phyloP scores from a whole-genome alignment of 768 basidiomycete genomes.

The Sutorius australiensis region DNA sequence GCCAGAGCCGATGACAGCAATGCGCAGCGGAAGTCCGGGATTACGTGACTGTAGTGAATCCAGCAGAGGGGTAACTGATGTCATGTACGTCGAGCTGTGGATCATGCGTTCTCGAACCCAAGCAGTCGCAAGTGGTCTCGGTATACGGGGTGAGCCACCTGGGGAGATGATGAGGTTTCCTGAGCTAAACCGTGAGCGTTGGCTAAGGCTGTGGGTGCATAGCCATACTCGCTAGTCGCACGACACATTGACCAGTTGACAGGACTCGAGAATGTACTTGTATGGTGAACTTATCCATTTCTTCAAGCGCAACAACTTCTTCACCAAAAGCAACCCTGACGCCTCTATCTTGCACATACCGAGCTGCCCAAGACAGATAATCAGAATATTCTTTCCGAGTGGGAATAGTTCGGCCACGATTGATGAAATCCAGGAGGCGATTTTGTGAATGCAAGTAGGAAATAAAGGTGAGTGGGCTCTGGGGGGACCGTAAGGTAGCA shows the following conservation, averaged over 20 bases:
- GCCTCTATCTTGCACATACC: constrained; percentile 41
- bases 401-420: constrained; percentile 48
- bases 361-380: constrained; percentile 51
- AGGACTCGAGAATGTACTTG: constrained; percentile 37
- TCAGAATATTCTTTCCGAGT: constrained; percentile 52
- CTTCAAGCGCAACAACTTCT: constrained; percentile 41
- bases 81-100: constrained; percentile 44
- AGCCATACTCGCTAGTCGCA: constrained; percentile 39
- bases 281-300: constrained; percentile 33
- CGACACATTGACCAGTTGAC: constrained; percentile 32
- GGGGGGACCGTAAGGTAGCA: constrained; percentile 48
- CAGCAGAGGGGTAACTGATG: constrained; percentile 37
- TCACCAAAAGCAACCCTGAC: constrained; percentile 44
- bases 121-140: constrained; percentile 32
- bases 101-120: constrained; percentile 34
- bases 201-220: not conserved
- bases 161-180: constrained; percentile 51
- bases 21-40: constrained; percentile 29
- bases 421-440: constrained; percentile 50
- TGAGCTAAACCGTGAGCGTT: constrained; percentile 10
- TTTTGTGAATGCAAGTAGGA: constrained; percentile 48
- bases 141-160: constrained; percentile 45
- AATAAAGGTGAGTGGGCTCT: constrained; percentile 50
- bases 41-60: constrained; percentile 19
- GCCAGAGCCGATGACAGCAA: constrained; percentile 47